phyloP scores from a whole-genome alignment of 331 rosid genomes.

The Pyrus hybrid region DNA sequence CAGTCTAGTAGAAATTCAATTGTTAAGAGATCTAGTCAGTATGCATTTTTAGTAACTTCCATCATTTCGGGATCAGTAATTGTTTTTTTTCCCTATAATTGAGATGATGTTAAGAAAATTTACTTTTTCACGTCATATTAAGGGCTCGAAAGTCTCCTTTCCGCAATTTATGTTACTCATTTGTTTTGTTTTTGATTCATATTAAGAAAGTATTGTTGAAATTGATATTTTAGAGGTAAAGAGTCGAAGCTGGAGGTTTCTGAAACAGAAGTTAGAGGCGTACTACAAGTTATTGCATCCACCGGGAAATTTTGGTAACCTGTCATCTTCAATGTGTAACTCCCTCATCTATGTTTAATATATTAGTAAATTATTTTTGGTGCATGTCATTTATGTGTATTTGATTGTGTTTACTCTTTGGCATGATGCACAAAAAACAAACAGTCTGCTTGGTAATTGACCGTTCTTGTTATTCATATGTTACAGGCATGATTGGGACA shows the following conservation, averaged over 20 bases:
- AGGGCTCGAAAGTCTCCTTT: no score
- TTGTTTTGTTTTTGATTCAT: not conserved
- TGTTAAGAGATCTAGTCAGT: not conserved
- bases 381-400: not conserved
- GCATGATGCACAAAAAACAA: not conserved
- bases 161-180: not conserved
- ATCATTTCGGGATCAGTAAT: not conserved
- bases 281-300: conserved; percentile 68
- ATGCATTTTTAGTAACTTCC: not conserved
- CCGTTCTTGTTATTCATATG: conserved; percentile 2
- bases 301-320: conserved; percentile 68
- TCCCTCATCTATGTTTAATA: not conserved
- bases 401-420: not conserved
- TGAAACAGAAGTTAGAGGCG: conserved; percentile 35
- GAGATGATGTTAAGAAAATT: not conserved
- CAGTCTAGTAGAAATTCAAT: not conserved
- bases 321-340: not conserved
- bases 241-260: conserved; percentile 30
- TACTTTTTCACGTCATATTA: not conserved
- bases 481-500: conserved; percentile 83
- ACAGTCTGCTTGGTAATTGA: not conserved
- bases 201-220: not conserved
- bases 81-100: not conserved
- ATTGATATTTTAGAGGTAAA: conserved; percentile 30
- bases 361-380: not conserved